phyloP scores from a whole-genome alignment of 129 eudicot genomes.

The Pittosporum tobira region DNA sequence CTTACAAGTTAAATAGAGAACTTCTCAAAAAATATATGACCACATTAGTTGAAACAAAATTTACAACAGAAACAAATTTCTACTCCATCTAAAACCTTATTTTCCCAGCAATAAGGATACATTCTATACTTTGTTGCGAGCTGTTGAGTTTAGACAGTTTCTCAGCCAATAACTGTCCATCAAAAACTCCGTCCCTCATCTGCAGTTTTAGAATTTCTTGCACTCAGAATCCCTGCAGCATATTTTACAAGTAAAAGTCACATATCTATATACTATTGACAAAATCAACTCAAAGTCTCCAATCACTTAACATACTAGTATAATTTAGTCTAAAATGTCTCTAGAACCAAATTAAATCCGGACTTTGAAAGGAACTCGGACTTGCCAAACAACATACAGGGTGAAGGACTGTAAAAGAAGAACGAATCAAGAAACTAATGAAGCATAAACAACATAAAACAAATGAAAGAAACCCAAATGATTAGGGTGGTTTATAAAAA shows the following conservation, averaged over 20 bases:
- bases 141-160: conserved; percentile 85
- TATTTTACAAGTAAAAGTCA: background rate
- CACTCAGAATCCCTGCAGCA: conserved; percentile 31
- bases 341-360: too few species aligned
- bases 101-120: conserved; percentile 57
- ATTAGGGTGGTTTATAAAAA: too few species aligned
- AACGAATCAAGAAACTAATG: too few species aligned
- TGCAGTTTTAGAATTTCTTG: conserved; percentile 25
- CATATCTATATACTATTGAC: background rate
- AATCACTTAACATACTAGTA: too few species aligned
- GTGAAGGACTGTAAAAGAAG: too few species aligned
- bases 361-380: too few species aligned
- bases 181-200: conserved; percentile 77
- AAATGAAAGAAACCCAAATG: too few species aligned
- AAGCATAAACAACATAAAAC: too few species aligned
- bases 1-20: background rate
- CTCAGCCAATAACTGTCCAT: conserved; percentile 54
- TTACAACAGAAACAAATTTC: too few species aligned
- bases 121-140: conserved; percentile 90
- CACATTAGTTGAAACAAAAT: background rate
- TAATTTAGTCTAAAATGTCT: too few species aligned
- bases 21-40: background rate
- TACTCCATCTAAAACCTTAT: background rate
- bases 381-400: too few species aligned
- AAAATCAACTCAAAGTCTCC: background rate